Percentiles rank a stretch among this genome's conserved stretches.
Evolutionary conservation across 2,329 filamentous ascomycete genomes (phyloP).

Genomic region (Fonsecaea pugnacius): DNA sequence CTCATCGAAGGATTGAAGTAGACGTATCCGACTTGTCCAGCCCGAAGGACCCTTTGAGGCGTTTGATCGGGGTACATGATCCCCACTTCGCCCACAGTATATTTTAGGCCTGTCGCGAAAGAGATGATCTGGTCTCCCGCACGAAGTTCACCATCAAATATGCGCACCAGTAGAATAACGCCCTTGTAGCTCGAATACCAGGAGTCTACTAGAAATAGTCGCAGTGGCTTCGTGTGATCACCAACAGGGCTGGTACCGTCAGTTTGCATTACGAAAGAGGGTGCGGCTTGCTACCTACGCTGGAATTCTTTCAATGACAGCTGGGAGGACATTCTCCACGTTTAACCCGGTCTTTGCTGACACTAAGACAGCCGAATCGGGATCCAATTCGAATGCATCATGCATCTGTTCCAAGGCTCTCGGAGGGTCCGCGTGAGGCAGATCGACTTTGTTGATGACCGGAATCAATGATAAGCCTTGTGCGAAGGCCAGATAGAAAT

Average conservation of each 20-base stretch:
- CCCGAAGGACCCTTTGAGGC: constrained; percentile 76
- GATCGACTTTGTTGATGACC: constrained; percentile 95
- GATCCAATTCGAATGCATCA: constrained; percentile 83
- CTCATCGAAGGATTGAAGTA: constrained; percentile 99
- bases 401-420: constrained; percentile 85
- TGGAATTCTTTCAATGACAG: constrained; percentile 83
- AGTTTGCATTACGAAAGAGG: not conserved
- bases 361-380: constrained; percentile 73
- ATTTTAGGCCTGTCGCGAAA: constrained; percentile 84
- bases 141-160: constrained; percentile 85
- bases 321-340: constrained; percentile 79
- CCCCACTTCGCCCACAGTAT: constrained; percentile 92
- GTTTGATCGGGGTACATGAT: constrained; percentile 93
- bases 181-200: constrained; percentile 98
- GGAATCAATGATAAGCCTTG: constrained; percentile 86
- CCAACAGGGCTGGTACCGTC: constrained; percentile 64
- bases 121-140: constrained; percentile 86
- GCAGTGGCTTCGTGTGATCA: constrained; percentile 71
- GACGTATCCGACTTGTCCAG: constrained; percentile 94
- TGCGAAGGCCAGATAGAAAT: constrained; percentile 96
- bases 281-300: constrained; percentile 48
- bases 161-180: constrained; percentile 83
- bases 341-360: constrained; percentile 95
- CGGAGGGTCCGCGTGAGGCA: constrained; percentile 84
- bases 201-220: constrained; percentile 89